phyloP scores from a whole-genome alignment of 2,329 filamentous ascomycete genomes.

The Aspergillus sclerotialis region DNA sequence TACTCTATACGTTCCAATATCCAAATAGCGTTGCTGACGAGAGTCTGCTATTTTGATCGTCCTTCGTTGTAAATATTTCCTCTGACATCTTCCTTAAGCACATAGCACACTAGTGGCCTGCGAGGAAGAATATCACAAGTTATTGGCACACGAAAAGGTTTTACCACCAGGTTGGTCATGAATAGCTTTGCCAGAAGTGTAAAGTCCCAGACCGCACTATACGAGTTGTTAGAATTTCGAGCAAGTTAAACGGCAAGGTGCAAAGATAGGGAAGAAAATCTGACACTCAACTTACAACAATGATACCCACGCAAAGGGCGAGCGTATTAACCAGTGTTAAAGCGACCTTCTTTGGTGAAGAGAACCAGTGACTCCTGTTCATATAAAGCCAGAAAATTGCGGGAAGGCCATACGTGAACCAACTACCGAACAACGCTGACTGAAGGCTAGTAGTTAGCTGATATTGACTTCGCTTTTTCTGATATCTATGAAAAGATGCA shows the following conservation, averaged over 20 bases:
- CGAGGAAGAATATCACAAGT: no score
- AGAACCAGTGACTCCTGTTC: constrained; percentile 26
- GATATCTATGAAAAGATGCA: not conserved
- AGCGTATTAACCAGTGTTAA: constrained; percentile 21
- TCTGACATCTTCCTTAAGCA: no score
- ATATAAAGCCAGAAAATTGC: constrained; percentile 33
- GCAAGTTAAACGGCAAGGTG: not conserved
- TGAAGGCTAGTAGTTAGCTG: no score
- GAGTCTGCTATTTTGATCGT: no score
- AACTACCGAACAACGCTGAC: constrained; percentile 56
- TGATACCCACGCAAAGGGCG: constrained; percentile 14
- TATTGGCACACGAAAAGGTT: constrained; percentile 28
- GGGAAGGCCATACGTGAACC: constrained; percentile 52
- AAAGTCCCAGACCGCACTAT: constrained; percentile 26
- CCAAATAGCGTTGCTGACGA: no score
- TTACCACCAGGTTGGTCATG: constrained; percentile 23
- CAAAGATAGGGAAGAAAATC: no score
- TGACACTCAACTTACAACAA: constrained; percentile 18
- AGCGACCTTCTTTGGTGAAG: constrained; percentile 23
- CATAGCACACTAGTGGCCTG: no score
- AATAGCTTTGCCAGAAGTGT: constrained; percentile 26
- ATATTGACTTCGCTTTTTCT: no score
- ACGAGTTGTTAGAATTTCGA: not conserved
- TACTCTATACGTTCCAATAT: no score
- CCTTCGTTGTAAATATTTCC: no score